These are phyloP conservation scores for Lonicera japonica DNA, from an alignment of 129 eudicot genomes.

Conservation along the genomic window DNA sequence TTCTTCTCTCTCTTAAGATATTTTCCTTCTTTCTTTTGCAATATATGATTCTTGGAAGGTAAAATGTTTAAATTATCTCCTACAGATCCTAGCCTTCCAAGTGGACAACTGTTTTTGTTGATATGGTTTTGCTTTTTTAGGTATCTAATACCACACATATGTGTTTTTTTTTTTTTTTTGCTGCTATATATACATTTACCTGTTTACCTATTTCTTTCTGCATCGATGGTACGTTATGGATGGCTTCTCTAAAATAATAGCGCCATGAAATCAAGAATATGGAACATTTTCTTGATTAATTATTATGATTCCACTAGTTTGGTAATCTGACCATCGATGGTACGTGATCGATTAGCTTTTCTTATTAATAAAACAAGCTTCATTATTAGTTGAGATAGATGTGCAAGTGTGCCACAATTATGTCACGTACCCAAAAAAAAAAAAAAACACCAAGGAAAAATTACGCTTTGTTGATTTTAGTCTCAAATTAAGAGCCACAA, in stretches of 20 bases:
- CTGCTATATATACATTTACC: no score
- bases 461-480: no score
- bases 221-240: background rate
- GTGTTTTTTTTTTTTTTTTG: no score
- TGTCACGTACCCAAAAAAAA: no score
- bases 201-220: background rate
- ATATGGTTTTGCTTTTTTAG: background rate
- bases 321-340: background rate
- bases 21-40: background rate
- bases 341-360: no score
- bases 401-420: no score
- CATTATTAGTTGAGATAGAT: no score
- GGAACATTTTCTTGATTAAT: background rate
- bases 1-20: background rate
- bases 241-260: background rate
- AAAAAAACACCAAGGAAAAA: no score
- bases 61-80: no score
- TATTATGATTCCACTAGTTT: background rate
- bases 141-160: background rate
- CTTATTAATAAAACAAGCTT: no score
- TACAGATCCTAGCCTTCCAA: background rate
- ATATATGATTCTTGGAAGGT: background rate
- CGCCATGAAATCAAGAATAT: no score
- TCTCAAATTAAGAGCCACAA: no score
- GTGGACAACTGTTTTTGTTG: background rate